Base-by-base conservation (phyloP, 208 protist genomes). In the Leishmania mexicana region DNA sequence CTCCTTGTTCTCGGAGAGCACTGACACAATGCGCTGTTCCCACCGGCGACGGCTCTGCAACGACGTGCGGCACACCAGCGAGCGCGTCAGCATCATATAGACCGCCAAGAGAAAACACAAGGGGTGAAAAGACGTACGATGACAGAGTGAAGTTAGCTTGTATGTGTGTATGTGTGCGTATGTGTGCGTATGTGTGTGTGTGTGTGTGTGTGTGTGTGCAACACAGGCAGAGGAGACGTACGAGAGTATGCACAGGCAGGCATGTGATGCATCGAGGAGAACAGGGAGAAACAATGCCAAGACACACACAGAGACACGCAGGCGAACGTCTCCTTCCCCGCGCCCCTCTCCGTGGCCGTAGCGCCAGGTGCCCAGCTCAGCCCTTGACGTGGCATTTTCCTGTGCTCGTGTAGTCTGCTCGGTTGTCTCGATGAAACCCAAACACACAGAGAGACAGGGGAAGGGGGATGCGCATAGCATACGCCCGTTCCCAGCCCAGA, bases 11-110 rank as follows among this genome's bases (percentile, higher is more conserved):
- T 95, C 88, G 11, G 87, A 85, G 1, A 98, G 87, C 35, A 95
- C 86, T 1, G 91, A 92, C 10, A 91, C 90, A 45, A 98, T 89
- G 68, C 94, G 94, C 85, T 96, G 90, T 87, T 97, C 93, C 94
- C 95, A 98, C 10, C 93, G 90, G n/a, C 94, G 91, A 0, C 95
- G 88, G 76, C 81, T 93, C 49, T 95, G 91, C 67, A 97, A 71
- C 11, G 87, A 89, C 45, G 80, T 80, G 28, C 72, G 81, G 13
- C 79, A 72, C 11, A 81, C 24, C 21, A 57, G 77, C 58, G 83
- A 79, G 28, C 58, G 76, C n/a, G 49, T 64, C n/a, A 83, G 31
- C 84, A 87, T 84, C 28, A 1, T 45, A 3, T 31, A 45, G 19
- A 3, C 3, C 5, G 38, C 31, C 31, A 28, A 45, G 24, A n/a